phyloP scores from a whole-genome alignment of 2,329 filamentous ascomycete genomes.

The Chaetomium sp. region DNA sequence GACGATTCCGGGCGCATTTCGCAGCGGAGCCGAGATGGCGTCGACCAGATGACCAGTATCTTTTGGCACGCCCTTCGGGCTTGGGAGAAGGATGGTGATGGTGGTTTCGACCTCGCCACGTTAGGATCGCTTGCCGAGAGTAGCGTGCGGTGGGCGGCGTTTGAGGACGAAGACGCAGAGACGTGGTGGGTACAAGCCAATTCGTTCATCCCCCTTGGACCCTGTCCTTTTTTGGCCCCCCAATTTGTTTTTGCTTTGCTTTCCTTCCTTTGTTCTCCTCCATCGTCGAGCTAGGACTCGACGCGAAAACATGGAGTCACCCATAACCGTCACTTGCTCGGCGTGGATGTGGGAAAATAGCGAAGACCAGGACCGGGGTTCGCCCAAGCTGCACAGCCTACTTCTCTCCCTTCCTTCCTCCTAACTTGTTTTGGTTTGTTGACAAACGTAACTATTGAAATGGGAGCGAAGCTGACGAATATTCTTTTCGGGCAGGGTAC shows the following conservation, averaged over 20 bases:
- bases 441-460: not conserved
- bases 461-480: not conserved
- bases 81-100: conserved; percentile 60
- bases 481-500: conserved; percentile 34
- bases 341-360: not conserved
- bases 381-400: not conserved
- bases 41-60: conserved; percentile 78
- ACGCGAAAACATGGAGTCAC: too few relatives aligned
- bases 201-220: not conserved
- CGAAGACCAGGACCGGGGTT: not conserved
- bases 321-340: not conserved
- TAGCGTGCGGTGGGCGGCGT: conserved; percentile 81
- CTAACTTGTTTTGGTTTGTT: too few relatives aligned
- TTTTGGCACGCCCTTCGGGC: conserved; percentile 92
- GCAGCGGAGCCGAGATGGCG: conserved; percentile 21
- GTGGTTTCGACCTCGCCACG: conserved; percentile 66
- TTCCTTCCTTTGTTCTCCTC: not conserved
- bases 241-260: not conserved
- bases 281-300: too few relatives aligned
- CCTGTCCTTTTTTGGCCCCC: too few relatives aligned
- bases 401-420: too few relatives aligned
- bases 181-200: conserved; percentile 45
- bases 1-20: conserved; percentile 61
- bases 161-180: conserved; percentile 67
- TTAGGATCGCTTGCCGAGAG: conserved; percentile 86